Base-by-base conservation (phyloP, 2,329 filamentous ascomycete species). In the Kalmusia sp. region DNA sequence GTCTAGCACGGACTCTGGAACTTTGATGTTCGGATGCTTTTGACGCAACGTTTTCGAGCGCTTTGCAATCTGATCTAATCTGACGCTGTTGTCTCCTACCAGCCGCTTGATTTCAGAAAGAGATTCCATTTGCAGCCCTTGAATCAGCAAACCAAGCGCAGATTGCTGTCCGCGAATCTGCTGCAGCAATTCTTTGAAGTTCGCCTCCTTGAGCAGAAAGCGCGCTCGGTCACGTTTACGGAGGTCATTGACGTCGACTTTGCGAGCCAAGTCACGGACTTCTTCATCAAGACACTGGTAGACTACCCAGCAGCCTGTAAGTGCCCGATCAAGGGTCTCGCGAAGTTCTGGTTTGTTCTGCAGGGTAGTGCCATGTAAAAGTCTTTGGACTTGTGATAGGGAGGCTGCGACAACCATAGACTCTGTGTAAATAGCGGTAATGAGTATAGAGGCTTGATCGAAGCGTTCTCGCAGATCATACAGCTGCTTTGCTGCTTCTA, bases 61-160 rank as follows among this genome's bases (percentile, higher is more conserved):
- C 45, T 59, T 64, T 6, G 65, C 62, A 11, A 71, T 59, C 37
- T 62, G 54, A 11, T 70, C 64, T 8, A 73, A 54, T 28, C 60
- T 64, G 15, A 52, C 51, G 41, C 61, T 68, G 31, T 72, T 73
- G 8, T 68, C 62, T 24, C 63, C 52, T 2, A 73, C 56, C 9
- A 73, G 52, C 45, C 59, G 60, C 51, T 62, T 64, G 21, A 73
- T 69, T 15, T 73, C 70, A 15, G 62, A 55, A 48, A 73, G 63
- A 3, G 69, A 72, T 51, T 72, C 66, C 65, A 71, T 71, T 38
- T 72, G 71, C n/a, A 73, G 45, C 6, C 64, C 67, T 38, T 73
- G 71, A 14, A 73, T 64, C 11, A 73, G 58, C 17, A 73, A 39
- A 28, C 57, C 68, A 4, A 73, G 57, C 0, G 69, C 68, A 7